Evolutionary conservation across 2,329 filamentous ascomycete species (phyloP).

Genomic region (Amesomyces nigricolor): DNA sequence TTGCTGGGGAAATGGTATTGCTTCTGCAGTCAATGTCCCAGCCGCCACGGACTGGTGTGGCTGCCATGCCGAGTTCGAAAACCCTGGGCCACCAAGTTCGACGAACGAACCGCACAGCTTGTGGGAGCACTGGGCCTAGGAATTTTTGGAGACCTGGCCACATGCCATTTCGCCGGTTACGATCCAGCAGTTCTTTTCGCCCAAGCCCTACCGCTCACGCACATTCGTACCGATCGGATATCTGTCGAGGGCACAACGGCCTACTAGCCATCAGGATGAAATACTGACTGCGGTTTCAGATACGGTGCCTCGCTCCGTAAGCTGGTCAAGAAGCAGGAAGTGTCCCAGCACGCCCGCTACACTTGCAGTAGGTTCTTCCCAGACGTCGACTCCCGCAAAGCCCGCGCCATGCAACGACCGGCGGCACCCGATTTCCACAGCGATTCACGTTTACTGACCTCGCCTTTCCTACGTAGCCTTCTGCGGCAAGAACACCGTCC

Average conservation of each 20-base stretch:
- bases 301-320: constrained; percentile 99
- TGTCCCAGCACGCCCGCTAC: constrained; percentile 96
- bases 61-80: neutral
- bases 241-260: constrained; percentile 4
- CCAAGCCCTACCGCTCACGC: neutral
- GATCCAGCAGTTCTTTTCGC: too few species aligned
- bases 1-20: neutral
- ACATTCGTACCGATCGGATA: neutral
- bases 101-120: too few species aligned
- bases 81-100: too few species aligned
- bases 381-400: neutral
- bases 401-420: neutral
- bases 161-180: too few species aligned
- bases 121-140: too few species aligned
- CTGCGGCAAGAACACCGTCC: constrained; percentile 92
- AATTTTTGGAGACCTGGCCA: too few species aligned
- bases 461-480: constrained; percentile 53
- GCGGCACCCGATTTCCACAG: neutral
- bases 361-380: constrained; percentile 52
- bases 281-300: constrained; percentile 43
- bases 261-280: neutral
- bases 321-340: constrained; percentile 99
- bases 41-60: neutral
- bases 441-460: constrained; percentile 10
- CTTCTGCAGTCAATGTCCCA: neutral